Base-by-base conservation (phyloP, 257 asterid genomes). In the Buddleja alternifolia region DNA sequence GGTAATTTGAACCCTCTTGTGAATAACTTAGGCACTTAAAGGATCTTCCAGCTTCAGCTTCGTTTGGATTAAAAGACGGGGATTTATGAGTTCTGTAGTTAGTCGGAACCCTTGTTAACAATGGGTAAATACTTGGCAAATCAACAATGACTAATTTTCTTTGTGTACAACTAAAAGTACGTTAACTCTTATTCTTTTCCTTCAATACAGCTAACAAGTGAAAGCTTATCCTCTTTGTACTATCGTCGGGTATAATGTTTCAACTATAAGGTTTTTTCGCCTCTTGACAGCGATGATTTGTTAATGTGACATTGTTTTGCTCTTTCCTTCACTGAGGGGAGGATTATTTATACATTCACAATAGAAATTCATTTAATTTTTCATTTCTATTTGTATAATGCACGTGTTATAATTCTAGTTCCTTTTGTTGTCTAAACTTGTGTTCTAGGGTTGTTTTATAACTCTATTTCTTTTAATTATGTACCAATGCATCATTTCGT, bases 231-330 rank as follows among this genome's bases (percentile, higher is more conserved):
- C 51, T 58, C 74, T 51, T 68, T 77, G 75, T 78, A 69, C 57
- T 77, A 60, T 74, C 20, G 67, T 67, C 63, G 48, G 68, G 34
- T 66, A 71, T 55, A 54, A 71, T 70, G 73, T 73, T 80, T 65
- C 34, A 64, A 56, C 58, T 63, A 60, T 81, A 76, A 83, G 79
- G 16, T 16, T 58, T 39, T 51, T 67, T 51, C 64, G 17, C 23
- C 14, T 21, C 37, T 25, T 21, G 29, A 36, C 70, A 17, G 60
- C n/a, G 20, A 77, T 41, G 47, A 36, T 66, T 69, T 50, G 66
- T 75, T 78, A 47, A 24, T 69, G 76, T 82, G 63, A 72, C 53
- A 72, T 37, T 74, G 23, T 72, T 72, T 78, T 48, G 7, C 68
- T 65, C 56, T 45, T 61, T 68, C 77, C 68, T 53, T 68, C 16